Evolutionary conservation across 805 yeast genomes (phyloP).

Genomic region (Metschnikowia matae): DNA sequence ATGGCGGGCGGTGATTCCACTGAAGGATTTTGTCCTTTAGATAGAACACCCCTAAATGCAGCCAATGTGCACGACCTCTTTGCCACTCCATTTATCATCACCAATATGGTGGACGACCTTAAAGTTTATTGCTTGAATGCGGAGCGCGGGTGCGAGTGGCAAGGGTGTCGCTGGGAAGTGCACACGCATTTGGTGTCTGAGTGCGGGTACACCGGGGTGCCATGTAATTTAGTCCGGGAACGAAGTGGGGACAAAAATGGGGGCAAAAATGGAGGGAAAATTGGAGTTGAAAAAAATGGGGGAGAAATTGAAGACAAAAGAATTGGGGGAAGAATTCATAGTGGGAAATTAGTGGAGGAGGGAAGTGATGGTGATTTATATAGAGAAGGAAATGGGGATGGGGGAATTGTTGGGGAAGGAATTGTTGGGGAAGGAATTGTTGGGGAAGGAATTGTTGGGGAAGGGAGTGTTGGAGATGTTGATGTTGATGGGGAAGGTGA

Average conservation of each 20-base stretch:
- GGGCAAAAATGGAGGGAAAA: background rate
- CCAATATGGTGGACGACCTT: constrained; percentile 60
- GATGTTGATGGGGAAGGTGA: too few relatives aligned
- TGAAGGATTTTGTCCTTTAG: constrained; percentile 50
- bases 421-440: too few relatives aligned
- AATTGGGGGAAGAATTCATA: too few relatives aligned
- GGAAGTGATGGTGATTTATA: background rate
- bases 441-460: too few relatives aligned
- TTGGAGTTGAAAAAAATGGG: too few relatives aligned
- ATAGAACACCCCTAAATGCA: constrained; percentile 46
- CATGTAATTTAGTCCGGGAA: constrained; percentile 25
- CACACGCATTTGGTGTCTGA: constrained; percentile 42
- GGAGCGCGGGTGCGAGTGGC: constrained; percentile 53
- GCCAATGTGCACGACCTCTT: constrained; percentile 24
- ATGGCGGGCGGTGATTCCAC: background rate
- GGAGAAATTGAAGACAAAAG: too few relatives aligned
- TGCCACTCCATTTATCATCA: constrained; percentile 55
- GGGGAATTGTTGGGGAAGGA: too few relatives aligned
- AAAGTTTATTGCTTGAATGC: constrained; percentile 51
- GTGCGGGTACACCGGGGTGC: constrained; percentile 36
- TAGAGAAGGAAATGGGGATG: too few relatives aligned
- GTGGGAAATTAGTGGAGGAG: background rate
- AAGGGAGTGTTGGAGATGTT: too few relatives aligned
- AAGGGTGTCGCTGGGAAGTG: constrained; percentile 56
- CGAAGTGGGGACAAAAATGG: background rate